phyloP scores from a whole-genome alignment of 352 stramenopile genomes.

The Globisporangium alternatum region DNA sequence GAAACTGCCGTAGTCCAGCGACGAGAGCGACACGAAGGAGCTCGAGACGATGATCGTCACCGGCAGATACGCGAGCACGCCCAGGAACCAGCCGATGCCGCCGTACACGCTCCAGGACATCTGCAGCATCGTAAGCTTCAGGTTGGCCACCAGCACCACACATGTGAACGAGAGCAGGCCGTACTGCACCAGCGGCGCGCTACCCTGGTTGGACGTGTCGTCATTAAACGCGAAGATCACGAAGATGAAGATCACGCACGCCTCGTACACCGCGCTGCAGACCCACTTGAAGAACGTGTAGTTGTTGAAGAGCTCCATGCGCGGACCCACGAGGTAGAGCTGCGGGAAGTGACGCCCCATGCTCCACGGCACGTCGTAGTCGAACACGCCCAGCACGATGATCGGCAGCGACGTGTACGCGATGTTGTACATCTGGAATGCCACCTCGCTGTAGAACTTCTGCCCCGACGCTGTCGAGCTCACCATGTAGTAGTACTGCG shows the following conservation, averaged over 20 bases:
- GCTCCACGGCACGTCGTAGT: conserved; percentile 78
- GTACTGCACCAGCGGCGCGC: conserved; percentile 89
- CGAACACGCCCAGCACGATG: conserved; percentile 67
- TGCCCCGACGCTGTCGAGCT: conserved; percentile 89
- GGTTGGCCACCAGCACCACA: conserved; percentile 92
- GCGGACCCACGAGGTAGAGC: conserved; percentile 72
- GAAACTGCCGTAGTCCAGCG: conserved; percentile 69
- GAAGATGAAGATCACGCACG: conserved; percentile 67
- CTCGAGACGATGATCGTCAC: conserved; percentile 60
- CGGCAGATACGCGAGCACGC: conserved; percentile 65
- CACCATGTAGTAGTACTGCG: conserved; percentile 92
- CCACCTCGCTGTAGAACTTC: conserved; percentile 80
- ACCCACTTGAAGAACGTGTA: conserved; percentile 87
- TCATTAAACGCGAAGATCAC: conserved; percentile 73
- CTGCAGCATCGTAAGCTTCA: conserved; percentile 87
- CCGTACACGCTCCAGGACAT: conserved; percentile 72
- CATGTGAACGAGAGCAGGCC: conserved; percentile 91
- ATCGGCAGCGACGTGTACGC: conserved; percentile 93
- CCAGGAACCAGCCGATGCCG: conserved; percentile 49
- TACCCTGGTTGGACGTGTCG: conserved; percentile 71
- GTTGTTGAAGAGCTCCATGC: conserved; percentile 81
- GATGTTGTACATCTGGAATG: conserved; percentile 92
- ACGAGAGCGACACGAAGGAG: conserved; percentile 59
- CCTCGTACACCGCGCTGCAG: conserved; percentile 69
- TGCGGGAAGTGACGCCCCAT: conserved; percentile 63